Conservation (phyloP, 768 basidiomycete species). For the Tulasnella sp. region DNA sequence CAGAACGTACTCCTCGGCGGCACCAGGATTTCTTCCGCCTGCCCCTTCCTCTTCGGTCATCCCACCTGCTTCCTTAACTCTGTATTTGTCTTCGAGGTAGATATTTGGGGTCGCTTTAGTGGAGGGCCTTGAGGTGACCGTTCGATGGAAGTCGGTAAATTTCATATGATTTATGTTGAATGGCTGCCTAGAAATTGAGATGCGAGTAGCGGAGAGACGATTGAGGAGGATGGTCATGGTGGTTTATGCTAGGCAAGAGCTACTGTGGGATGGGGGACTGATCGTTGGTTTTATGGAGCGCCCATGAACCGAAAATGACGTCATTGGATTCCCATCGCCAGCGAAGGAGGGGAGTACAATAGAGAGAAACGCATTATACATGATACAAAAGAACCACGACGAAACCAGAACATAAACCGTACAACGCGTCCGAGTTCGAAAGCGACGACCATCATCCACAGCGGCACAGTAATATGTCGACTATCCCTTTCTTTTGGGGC, state of each 20-base stretch:
- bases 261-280: not conserved
- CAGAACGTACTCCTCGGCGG: constrained; percentile 20
- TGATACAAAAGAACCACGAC: not conserved
- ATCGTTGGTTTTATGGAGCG: not conserved
- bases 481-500: not conserved
- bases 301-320: not conserved
- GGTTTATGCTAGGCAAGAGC: not conserved
- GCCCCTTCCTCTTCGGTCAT: constrained; percentile 26
- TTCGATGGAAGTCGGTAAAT: not conserved
- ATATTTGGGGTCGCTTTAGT: constrained; percentile 13
- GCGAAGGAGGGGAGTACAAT: constrained; percentile 3
- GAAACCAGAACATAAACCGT: not conserved
- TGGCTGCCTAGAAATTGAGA: not conserved
- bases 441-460: constrained; percentile 8
- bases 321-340: constrained; percentile 11
- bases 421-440: not conserved
- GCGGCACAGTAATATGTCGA: constrained; percentile 10
- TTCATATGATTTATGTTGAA: not conserved
- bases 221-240: constrained; percentile 10
- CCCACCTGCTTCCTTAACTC: not conserved
- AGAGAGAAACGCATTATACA: not conserved
- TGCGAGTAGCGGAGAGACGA: not conserved
- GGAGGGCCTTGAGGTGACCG: no score
- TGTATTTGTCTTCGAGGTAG: constrained; percentile 18
- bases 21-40: not conserved